Base-by-base conservation (phyloP, 352 stramenopile species). In the Blastocystis sp. region DNA sequence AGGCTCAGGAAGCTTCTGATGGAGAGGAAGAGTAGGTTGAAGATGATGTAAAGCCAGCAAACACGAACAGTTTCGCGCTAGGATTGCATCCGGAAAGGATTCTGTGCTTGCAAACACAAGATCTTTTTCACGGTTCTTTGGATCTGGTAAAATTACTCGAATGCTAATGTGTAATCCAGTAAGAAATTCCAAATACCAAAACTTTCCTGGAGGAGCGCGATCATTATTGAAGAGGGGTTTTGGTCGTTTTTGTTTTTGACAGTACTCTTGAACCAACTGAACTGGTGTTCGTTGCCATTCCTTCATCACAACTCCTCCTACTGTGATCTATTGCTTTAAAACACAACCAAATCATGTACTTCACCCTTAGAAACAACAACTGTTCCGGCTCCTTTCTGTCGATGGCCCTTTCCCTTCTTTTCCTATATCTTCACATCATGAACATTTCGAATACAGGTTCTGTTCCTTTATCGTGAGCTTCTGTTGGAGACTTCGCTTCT, bases 1-100 rank as follows among this genome's bases (percentile, higher is more conserved):
- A 15, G 96, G 96, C 82, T 99, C 96, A 5, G 97, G 97, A 15
- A 99, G 92, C 80, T 97, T 98, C 51, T 95, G 91, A 91, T 99
- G 96, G 62, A 97, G 93, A 0, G 97, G 96, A 0, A 96, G 92
- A 15, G 92, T 92, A 3, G 94, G 94, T 78, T 98, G 95, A n/a
- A 98, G 87, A 89, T 98, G 93, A 54, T 97, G 92, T 27, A 99
- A 91, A 58, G 95, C 96, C 44, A 99, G 91, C 53, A 99, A 91
- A 22, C 95, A 95, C 3, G 92, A 93, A 70, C 93, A 95, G 91
- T 98, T 94, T 87, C 96, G 96, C 33, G 96, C 96, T 66, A 89
- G 44, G 6, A 89, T 48, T 2, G 51, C 44, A 58, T 79, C 66
- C 22, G 60, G 48, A 44, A 93, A 94, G 15, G 90, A 48, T 33